Evolutionary conservation across 495 filamentous ascomycete genomes (phyloP).

Genomic region (Podospora comata): DNA sequence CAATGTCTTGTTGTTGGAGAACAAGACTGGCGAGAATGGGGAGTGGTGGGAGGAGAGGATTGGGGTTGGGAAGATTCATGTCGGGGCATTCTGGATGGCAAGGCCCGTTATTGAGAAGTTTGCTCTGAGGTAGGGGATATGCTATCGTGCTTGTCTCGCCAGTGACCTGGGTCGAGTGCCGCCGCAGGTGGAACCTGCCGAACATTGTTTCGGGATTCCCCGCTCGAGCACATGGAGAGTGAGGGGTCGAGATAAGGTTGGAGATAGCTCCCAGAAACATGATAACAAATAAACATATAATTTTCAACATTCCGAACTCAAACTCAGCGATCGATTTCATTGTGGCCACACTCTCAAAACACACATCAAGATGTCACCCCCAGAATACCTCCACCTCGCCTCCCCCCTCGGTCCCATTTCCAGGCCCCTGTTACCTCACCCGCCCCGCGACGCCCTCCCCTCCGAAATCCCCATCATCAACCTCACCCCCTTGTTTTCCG

Average conservation of each 20-base stretch:
- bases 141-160: too few relatives aligned
- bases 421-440: slow-evolving; percentile 36
- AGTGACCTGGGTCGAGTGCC: too few relatives aligned
- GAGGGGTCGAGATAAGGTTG: neutral
- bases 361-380: neutral
- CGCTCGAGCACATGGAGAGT: neutral
- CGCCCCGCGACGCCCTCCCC: slow-evolving; percentile 38
- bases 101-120: neutral
- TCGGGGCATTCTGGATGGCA: neutral
- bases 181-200: neutral
- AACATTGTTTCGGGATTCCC: neutral
- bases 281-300: neutral
- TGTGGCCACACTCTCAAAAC: too few relatives aligned
- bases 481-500: slow-evolving; percentile 41
- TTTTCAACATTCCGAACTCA: neutral
- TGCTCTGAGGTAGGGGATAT: neutral
- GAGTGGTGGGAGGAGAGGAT: neutral
- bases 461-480: slow-evolving; percentile 54
- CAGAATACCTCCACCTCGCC: slow-evolving; percentile 34
- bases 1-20: slow-evolving; percentile 1
- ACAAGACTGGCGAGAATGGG: neutral
- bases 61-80: neutral
- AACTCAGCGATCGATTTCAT: neutral
- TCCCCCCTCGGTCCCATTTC: slow-evolving; percentile 42
- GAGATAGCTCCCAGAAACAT: neutral